phyloP scores from a whole-genome alignment of 345 rosid genomes.

The Tarenaya hassleriana region DNA sequence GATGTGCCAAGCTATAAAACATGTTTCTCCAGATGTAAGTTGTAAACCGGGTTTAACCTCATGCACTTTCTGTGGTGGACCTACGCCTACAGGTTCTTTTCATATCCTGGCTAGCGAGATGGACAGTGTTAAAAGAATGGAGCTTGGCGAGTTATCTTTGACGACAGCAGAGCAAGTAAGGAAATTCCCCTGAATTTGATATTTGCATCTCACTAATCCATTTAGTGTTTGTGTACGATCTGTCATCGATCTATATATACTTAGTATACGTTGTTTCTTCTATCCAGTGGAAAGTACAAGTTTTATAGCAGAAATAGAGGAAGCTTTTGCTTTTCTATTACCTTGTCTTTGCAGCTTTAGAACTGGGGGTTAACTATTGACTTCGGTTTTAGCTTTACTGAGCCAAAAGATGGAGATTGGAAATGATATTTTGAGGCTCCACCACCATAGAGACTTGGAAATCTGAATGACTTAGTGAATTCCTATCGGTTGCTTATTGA shows the following conservation, averaged over 20 bases:
- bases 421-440: background rate
- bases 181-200: conserved; percentile 21
- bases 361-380: background rate
- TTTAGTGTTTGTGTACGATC: background rate
- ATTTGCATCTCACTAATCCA: conserved; percentile 18
- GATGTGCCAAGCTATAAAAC: conserved; percentile 44
- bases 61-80: conserved; percentile 48
- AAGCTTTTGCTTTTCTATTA: too few relatives aligned
- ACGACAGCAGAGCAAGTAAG: conserved; percentile 50
- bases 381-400: background rate
- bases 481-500: too few relatives aligned
- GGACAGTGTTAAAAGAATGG: conserved; percentile 26
- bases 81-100: conserved; percentile 46
- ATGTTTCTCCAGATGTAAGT: conserved; percentile 35
- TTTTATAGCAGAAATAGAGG: too few relatives aligned
- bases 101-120: conserved; percentile 40
- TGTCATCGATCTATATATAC: conserved; percentile 4
- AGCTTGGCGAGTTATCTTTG: conserved; percentile 34
- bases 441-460: background rate
- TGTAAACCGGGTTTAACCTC: conserved; percentile 33
- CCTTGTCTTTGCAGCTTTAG: background rate
- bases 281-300: too few relatives aligned
- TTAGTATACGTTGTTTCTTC: conserved; percentile 3
- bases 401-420: conserved; percentile 5
- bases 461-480: background rate